Conservation (phyloP, 306 rosid genomes). For the Vigna reflexopilosa region DNA sequence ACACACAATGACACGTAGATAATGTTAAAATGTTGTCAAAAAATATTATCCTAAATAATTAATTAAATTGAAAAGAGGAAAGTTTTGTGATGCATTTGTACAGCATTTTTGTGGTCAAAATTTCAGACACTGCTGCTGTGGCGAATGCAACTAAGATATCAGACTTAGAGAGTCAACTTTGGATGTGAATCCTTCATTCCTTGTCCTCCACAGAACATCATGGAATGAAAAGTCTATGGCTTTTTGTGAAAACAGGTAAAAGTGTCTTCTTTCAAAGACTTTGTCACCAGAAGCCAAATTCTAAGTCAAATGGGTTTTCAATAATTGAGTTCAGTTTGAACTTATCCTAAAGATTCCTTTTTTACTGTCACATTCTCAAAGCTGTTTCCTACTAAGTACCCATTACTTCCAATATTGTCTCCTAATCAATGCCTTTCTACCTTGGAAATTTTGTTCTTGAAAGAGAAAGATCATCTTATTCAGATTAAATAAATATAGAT, state of each 20-base stretch:
- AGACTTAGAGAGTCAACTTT: neutral
- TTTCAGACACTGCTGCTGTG: conserved; percentile 10
- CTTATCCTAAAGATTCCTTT: neutral
- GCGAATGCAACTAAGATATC: conserved; percentile 8
- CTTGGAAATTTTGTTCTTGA: too few species aligned
- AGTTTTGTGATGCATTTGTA: neutral
- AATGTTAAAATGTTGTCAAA: too few species aligned
- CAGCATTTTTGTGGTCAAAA: conserved; percentile 3
- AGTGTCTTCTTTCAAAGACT: conserved; percentile 32
- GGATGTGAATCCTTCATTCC: neutral
- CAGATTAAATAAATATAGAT: too few species aligned
- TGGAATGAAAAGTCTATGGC: neutral
- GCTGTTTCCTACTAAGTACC: neutral
- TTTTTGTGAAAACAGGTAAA: neutral
- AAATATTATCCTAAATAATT: too few species aligned
- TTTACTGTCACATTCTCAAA: neutral
- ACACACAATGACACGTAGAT: too few species aligned
- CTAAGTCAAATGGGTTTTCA: conserved; percentile 39
- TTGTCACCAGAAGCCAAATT: conserved; percentile 37
- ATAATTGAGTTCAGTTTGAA: conserved; percentile 29
- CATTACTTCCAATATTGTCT: too few species aligned
- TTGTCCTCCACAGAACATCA: neutral
- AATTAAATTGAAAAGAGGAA: too few species aligned
- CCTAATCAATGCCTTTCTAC: too few species aligned
- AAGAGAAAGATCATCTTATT: too few species aligned